A percentile compares a stretch with the other conserved stretches of the same genome.
phyloP scores from a whole-genome alignment of 2,329 filamentous ascomycete species.

The Botryosphaeria agaves region DNA sequence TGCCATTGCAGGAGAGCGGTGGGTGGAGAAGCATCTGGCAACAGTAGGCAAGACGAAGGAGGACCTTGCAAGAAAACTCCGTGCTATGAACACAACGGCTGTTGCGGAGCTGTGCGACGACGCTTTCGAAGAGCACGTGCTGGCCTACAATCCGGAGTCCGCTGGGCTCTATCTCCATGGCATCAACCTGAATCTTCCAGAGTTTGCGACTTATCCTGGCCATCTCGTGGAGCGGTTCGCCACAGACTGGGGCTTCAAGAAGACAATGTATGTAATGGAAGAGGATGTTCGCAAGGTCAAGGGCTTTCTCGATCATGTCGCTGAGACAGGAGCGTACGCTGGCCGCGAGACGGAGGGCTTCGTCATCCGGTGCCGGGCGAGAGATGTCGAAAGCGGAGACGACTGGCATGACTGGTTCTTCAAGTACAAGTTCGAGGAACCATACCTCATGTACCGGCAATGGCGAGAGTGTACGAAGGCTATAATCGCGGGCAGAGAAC shows the following conservation, averaged over 20 bases:
- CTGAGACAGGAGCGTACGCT: constrained; percentile 76
- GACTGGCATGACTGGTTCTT: constrained; percentile 94
- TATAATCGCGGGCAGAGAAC: constrained; percentile 56
- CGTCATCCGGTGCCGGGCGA: constrained; percentile 73
- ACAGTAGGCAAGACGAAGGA: constrained; percentile 59
- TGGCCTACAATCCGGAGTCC: constrained; percentile 67
- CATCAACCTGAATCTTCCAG: constrained; percentile 85
- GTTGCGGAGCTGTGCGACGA: constrained; percentile 96
- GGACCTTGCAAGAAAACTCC: constrained; percentile 61
- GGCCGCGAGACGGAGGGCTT: constrained; percentile 94
- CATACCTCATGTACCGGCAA: constrained; percentile 95
- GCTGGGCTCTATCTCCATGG: constrained; percentile 92
- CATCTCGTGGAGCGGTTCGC: constrained; percentile 77
- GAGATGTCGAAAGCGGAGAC: constrained; percentile 29
- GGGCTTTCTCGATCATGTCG: constrained; percentile 65
- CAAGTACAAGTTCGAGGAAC: constrained; percentile 99
- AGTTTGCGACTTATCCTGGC: constrained; percentile 77
- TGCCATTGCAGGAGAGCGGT: constrained; percentile 64
- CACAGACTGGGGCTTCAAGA: constrained; percentile 82
- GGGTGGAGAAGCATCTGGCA: constrained; percentile 64
- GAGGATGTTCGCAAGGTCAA: constrained; percentile 59
- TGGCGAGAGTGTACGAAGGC: constrained; percentile 96
- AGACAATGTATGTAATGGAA: constrained; percentile 64
- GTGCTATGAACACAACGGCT: constrained; percentile 73
- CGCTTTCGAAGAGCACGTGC: constrained; percentile 87